Percentiles rank a stretch among this genome's conserved stretches.
Evolutionary conservation across 768 basidiomycete genomes (phyloP).

Genomic region (Suillus subalutaceus): DNA sequence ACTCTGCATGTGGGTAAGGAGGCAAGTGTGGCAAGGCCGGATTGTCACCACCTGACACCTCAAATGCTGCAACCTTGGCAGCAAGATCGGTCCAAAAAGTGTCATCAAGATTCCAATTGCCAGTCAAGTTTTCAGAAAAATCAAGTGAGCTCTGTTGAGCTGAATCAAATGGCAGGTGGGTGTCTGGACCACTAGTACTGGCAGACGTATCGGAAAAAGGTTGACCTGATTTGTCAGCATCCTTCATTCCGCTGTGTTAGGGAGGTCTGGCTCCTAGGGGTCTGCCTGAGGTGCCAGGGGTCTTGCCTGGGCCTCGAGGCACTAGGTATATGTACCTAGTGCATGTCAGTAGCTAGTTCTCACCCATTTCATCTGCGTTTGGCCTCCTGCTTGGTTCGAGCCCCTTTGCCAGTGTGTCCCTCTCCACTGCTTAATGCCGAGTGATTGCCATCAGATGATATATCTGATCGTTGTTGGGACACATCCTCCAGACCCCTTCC

Average conservation of each 20-base stretch:
- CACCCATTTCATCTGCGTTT: too few species aligned
- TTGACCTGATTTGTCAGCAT: neutral
- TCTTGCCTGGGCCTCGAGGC: too few species aligned
- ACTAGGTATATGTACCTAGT: too few species aligned
- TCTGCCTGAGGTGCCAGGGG: too few species aligned
- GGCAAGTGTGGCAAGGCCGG: neutral
- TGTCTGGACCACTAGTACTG: too few species aligned
- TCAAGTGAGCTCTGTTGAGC: neutral
- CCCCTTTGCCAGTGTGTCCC: too few species aligned
- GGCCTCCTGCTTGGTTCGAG: too few species aligned
- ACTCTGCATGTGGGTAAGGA: neutral
- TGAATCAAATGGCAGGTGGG: neutral
- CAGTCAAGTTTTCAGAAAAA: neutral
- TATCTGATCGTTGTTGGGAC: neutral
- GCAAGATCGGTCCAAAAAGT: neutral
- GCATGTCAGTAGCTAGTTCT: too few species aligned
- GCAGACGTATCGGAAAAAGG: neutral
- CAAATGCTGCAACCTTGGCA: neutral
- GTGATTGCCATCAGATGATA: neutral
- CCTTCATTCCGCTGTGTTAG: neutral
- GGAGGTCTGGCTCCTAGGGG: too few species aligned
- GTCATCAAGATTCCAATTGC: neutral
- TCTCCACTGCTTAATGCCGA: neutral
- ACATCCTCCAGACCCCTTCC: too few species aligned
- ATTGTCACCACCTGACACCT: neutral